Base-by-base conservation (phyloP, 192 early-diverging fungal species). In the Mortierella claussenii region DNA sequence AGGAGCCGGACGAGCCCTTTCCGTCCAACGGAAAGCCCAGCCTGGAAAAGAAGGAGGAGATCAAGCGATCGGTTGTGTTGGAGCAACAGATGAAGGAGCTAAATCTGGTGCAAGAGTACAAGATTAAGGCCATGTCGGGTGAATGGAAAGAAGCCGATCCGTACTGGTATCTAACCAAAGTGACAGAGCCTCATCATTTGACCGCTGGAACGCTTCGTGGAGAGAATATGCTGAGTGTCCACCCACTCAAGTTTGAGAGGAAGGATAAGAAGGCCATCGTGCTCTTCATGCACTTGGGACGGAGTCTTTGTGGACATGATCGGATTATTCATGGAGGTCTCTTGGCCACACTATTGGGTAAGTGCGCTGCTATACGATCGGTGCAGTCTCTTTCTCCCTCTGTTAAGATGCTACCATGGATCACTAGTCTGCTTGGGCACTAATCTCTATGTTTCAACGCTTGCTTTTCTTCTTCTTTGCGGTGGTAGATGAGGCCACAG, bases 291-390 rank as follows among this genome's bases (percentile, higher is more conserved):
- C 93, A 96, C 70, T 49, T 94, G 40, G 94, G 94, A 33, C 83
- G 86, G 13, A 75, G 85, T 4, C 78, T 94, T 37, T 93, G 90
- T 37, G 93, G 94, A 8, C 94, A 96, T 78, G 83, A 89, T 31
- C 81, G 84, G 52, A 93, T 96, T 66, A 85, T 93, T 32, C 94
- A 96, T 69, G 94, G 94, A 32, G 92, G 90, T 28, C 80, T 92
- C 15, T 80, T 88, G 54, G 91, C 91, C 0, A 92, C 91, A 4
- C 59, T 93, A 34, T 33, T 75, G 4, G 70, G 70, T 75, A 65
- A n/a, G 60, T 63, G 15, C 6, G 17, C 13, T 30, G 21, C n/a
- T n/a, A n/a, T n/a, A n/a, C n/a, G n/a, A n/a, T n/a, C n/a, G n/a
- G n/a, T n/a, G n/a, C n/a, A n/a, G n/a, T n/a, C n/a, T n/a, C n/a